These are phyloP conservation scores for Thymus mandschuricus DNA, from an alignment of 257 asterid species.

Conservation along the genomic window DNA sequence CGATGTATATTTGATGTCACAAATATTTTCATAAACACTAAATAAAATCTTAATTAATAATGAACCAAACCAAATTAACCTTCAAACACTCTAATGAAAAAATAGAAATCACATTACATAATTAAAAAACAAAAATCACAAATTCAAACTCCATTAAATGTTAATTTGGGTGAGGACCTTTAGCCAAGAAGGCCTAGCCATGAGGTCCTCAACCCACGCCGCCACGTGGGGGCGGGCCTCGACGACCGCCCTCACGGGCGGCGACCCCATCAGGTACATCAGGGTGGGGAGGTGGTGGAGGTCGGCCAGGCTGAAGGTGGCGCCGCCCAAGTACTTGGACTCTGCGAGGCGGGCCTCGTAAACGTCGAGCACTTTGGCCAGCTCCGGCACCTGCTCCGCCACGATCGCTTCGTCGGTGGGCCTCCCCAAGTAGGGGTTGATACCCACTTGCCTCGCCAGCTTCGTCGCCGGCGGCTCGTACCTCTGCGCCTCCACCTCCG, in stretches of 20 bases:
- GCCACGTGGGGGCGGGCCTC: conserved; percentile 57
- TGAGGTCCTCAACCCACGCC: conserved; percentile 55
- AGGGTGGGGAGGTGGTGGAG: conserved; percentile 62
- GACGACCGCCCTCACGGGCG: conserved; percentile 35
- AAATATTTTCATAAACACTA: too few species aligned
- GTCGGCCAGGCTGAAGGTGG: conserved; percentile 59
- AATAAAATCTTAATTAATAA: too few species aligned
- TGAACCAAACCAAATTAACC: too few species aligned
- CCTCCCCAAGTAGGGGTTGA: conserved; percentile 53
- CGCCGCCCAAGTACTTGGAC: conserved; percentile 67
- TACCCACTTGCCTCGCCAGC: conserved; percentile 43
- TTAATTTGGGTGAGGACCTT: conserved; percentile 25
- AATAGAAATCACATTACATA: too few species aligned
- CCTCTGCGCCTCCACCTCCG: conserved; percentile 61
- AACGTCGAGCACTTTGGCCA: conserved; percentile 58
- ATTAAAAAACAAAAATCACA: background rate
- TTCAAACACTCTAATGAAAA: too few species aligned
- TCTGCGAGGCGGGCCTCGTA: conserved; percentile 53
- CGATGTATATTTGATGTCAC: too few species aligned
- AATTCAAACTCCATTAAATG: too few species aligned
- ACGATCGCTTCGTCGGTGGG: conserved; percentile 43
- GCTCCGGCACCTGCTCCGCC: conserved; percentile 36
- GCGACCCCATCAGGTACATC: conserved; percentile 45
- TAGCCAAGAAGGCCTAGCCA: conserved; percentile 62
- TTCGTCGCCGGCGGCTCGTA: conserved; percentile 45